Percentiles rank a stretch among this genome's conserved stretches.
Conservation (phyloP, 106 monocot genomes). For the Dioscorea dumetorum region DNA sequence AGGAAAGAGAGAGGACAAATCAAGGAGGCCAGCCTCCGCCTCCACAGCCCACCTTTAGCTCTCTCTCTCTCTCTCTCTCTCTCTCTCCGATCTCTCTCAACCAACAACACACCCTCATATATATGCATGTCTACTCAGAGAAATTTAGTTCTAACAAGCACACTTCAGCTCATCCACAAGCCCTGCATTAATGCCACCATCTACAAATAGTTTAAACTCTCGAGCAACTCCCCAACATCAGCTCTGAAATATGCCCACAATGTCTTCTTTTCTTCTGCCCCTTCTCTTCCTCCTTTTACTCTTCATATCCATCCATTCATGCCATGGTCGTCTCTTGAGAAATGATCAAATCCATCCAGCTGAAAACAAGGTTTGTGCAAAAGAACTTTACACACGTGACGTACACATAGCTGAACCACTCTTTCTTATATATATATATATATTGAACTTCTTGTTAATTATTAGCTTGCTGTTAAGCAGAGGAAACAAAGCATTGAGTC, state of each 20-base stretch:
- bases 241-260: neutral
- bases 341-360: neutral
- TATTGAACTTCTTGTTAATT: neutral
- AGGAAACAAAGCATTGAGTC: neutral
- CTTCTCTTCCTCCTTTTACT: conserved; percentile 5
- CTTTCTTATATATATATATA: neutral
- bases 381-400: neutral
- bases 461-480: neutral
- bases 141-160: too few species aligned
- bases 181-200: conserved; percentile 12
- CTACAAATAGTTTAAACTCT: conserved; percentile 2
- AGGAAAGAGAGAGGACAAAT: too few species aligned
- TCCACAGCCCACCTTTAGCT: too few species aligned
- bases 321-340: conserved; percentile 5
- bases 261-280: conserved; percentile 16
- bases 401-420: too few species aligned
- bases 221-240: neutral
- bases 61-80: too few species aligned
- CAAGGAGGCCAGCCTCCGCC: too few species aligned
- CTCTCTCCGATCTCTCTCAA: too few species aligned
- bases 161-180: neutral
- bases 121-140: too few species aligned
- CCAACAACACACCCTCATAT: too few species aligned
- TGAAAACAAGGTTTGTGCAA: conserved; percentile 26
- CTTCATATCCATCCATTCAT: conserved; percentile 5